Evolutionary conservation across 176 grass and related monocot genomes (phyloP).

Genomic region (Oryza punctata): DNA sequence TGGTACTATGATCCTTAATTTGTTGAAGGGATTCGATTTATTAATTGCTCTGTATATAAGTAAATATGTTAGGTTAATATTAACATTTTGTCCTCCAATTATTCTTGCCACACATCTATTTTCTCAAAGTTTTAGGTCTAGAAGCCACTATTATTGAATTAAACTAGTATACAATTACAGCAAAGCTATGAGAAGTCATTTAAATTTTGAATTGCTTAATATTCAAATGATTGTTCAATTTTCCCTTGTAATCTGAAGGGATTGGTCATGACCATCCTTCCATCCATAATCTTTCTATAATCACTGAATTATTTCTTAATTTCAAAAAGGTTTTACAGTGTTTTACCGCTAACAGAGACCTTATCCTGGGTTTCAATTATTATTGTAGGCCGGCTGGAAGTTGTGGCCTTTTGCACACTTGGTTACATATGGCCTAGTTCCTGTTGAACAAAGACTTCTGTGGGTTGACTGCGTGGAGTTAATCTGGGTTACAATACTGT

Average conservation of each 20-base stretch:
- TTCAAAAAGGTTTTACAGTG: not conserved
- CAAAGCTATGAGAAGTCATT: no score
- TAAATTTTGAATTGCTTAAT: no score
- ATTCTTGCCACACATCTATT: not conserved
- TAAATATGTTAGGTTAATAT: not conserved
- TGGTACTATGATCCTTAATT: not conserved
- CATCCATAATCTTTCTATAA: not conserved
- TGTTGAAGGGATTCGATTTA: not conserved
- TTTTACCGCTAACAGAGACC: not conserved
- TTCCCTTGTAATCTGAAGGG: not conserved
- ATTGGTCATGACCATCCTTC: not conserved
- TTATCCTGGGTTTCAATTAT: constrained; percentile 3
- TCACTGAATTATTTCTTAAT: not conserved
- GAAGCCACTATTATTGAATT: no score
- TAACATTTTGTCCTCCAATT: not conserved
- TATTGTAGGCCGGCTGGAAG: constrained; percentile 90
- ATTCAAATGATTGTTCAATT: not conserved
- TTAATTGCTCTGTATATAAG: not conserved
- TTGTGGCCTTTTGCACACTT: constrained; percentile 96
- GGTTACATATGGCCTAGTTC: constrained; percentile 84
- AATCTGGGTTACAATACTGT: constrained; percentile 95
- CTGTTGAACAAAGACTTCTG: constrained; percentile 91
- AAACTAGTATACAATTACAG: not conserved
- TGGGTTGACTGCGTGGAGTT: constrained; percentile 97
- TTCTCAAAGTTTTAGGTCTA: not conserved